These are phyloP conservation scores for Barnettozyma pratensis DNA, from an alignment of 805 yeast species.

Conservation along the genomic window DNA sequence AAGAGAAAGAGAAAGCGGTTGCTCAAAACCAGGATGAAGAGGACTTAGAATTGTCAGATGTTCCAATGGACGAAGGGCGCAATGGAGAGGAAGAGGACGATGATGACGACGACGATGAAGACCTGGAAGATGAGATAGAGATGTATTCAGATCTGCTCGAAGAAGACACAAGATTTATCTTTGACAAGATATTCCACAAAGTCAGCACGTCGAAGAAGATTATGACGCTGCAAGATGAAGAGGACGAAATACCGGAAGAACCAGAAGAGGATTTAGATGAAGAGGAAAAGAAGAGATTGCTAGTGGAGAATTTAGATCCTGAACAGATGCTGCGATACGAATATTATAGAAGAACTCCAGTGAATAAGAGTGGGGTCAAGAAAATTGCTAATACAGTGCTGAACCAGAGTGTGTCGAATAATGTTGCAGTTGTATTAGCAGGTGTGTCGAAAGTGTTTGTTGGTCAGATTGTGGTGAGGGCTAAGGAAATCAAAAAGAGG, in stretches of 20 bases:
- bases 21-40: conserved; percentile 7
- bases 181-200: conserved; percentile 13
- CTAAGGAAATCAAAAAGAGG: conserved; percentile 62
- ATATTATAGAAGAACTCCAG: conserved; percentile 73
- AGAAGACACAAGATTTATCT: conserved; percentile 19
- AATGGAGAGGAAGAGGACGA: conserved; percentile 13
- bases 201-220: conserved; percentile 8
- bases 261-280: conserved; percentile 34
- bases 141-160: conserved; percentile 10
- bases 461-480: conserved; percentile 85
- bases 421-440: conserved; percentile 73
- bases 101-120: conserved; percentile 14
- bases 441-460: conserved; percentile 85
- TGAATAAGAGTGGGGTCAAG: conserved; percentile 70
- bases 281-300: conserved; percentile 54
- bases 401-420: conserved; percentile 75
- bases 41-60: conserved; percentile 25
- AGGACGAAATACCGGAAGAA: conserved; percentile 22
- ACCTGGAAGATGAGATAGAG: conserved; percentile 8
- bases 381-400: conserved; percentile 73
- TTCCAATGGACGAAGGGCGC: conserved; percentile 22
- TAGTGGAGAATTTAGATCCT: conserved; percentile 69
- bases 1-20: neutral
- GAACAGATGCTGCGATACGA: conserved; percentile 86
- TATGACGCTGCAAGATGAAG: conserved; percentile 16